These are phyloP conservation scores for Aegilops bicornis DNA, from an alignment of 176 grass and related monocot species.

Conservation along the genomic window DNA sequence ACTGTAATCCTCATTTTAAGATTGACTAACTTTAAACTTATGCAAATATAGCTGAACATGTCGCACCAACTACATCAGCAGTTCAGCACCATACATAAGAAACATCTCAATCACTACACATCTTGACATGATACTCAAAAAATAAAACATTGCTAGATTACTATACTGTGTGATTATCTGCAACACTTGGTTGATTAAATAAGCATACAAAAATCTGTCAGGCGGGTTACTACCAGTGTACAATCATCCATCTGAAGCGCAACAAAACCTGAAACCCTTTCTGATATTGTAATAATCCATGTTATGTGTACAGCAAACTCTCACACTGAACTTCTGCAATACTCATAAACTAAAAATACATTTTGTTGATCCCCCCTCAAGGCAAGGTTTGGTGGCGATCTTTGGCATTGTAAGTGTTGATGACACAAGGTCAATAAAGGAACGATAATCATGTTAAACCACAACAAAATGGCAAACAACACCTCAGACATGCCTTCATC, in stretches of 20 bases:
- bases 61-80: background rate
- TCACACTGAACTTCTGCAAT: background rate
- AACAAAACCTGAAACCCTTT: background rate
- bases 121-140: background rate
- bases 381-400: background rate
- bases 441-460: background rate
- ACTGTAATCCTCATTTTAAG: slow-evolving; percentile 7
- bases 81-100: background rate
- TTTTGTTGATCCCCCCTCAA: background rate
- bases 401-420: background rate
- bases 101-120: background rate
- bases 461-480: background rate
- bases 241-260: background rate
- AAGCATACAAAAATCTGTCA: background rate
- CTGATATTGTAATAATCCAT: background rate
- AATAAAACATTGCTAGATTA: background rate
- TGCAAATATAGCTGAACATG: background rate
- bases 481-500: background rate
- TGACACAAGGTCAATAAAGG: background rate
- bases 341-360: background rate
- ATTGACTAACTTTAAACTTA: background rate
- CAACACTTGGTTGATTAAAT: background rate
- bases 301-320: background rate
- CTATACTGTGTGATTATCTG: background rate
- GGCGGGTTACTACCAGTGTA: background rate